Base-by-base conservation (phyloP, 108 stramenopile genomes). In the Ochromonas danica region DNA sequence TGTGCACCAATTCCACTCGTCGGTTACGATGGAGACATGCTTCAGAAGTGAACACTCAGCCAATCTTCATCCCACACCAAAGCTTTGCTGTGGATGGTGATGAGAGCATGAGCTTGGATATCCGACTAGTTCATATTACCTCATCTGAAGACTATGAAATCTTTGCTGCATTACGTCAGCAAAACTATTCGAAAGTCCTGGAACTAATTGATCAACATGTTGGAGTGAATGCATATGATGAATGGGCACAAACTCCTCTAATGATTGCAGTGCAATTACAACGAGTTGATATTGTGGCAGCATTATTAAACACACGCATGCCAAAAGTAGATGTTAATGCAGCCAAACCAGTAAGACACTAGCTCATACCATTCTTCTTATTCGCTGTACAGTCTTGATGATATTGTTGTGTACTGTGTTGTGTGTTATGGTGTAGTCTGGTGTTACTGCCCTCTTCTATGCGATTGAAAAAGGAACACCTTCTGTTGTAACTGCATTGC, bases 401-500 rank as follows among this genome's bases (percentile, higher is more conserved):
- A 38, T 10, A 14, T 75, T 45, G 27, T 57, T 10, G 3, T 36
- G 3, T 39, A 6, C 6, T 31, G 38, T 75, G n/a, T 27, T 75
- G 40, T 33, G n/a, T 75, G 10, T 22, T 31, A 75, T 41, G 3
- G 3, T 22, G 31, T 67, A 67, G 63, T 67, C 63, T 67, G 72
- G 72, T 41, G 6, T 41, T 41, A 75, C 72, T 45, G 72, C 72
- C 6, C 40, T 75, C 10, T 75, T 75, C 31, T 75, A 75, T 75
- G 72, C 72, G 6, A 60, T 75, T 36, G 72, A 75, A 41, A 45
- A 57, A 45, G 45, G 10, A 17, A 33, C 72, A 27, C 27, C 72
- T 6, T 35, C 14, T 25, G 31, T 75, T 42, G 3, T 75, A 28
- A 6, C 6, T 6, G 72, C 72, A 6, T 25, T 75, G 6, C 25